Evolutionary conservation across 257 asterid species (phyloP).

Genomic region (Solanum neorickii): DNA sequence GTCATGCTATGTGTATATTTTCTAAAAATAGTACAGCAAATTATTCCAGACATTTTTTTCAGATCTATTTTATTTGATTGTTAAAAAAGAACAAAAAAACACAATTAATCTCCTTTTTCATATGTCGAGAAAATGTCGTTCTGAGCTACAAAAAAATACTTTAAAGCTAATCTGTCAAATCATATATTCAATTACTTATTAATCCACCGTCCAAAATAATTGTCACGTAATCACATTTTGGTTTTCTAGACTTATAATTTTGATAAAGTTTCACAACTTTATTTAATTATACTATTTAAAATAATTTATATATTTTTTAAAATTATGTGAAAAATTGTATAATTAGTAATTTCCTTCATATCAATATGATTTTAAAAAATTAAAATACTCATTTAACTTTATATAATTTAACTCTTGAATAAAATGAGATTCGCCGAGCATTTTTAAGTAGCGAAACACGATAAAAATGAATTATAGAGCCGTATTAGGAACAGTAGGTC

Average conservation of each 20-base stretch:
- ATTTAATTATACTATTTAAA: too few species aligned
- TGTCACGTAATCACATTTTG: too few species aligned
- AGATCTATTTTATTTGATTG: not conserved
- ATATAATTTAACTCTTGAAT: too few species aligned
- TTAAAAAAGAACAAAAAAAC: too few species aligned
- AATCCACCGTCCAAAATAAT: too few species aligned
- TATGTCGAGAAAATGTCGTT: not conserved
- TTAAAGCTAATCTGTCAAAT: not conserved
- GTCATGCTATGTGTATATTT: not conserved
- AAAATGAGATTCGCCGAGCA: too few species aligned
- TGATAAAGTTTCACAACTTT: too few species aligned
- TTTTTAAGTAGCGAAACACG: not conserved
- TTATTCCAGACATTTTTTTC: not conserved
- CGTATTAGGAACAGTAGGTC: not conserved
- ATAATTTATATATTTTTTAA: too few species aligned
- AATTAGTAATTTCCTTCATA: not conserved
- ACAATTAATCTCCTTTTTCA: not conserved
- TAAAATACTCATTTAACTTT: too few species aligned
- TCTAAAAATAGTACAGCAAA: not conserved
- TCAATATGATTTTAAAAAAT: not conserved
- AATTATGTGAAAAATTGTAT: too few species aligned
- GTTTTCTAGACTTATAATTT: too few species aligned
- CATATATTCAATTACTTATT: not conserved
- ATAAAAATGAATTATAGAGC: not conserved
- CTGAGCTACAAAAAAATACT: not conserved